Conservation (phyloP, 176 grass and related monocot genomes). For the Dendrocalamus sinicus region DNA sequence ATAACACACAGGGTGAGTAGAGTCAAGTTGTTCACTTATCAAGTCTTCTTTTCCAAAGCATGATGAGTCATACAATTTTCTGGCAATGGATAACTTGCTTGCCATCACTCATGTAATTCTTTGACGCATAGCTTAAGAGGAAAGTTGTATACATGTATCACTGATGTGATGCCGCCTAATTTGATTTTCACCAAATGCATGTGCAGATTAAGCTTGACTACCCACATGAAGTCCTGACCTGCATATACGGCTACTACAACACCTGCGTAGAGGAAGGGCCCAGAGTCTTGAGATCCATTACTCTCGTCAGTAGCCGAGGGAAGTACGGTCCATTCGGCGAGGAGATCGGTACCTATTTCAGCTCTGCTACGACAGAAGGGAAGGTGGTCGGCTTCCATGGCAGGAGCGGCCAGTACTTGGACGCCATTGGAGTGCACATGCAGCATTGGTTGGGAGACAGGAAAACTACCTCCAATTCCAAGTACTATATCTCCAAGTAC, state of each 20-base stretch:
- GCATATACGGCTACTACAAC: conserved; percentile 81
- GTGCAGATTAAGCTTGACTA: conserved; percentile 87
- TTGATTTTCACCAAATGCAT: not conserved
- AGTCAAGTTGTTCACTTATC: not conserved
- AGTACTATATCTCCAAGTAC: conserved; percentile 65
- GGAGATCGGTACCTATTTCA: conserved; percentile 77
- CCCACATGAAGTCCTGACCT: conserved; percentile 80
- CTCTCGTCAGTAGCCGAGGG: conserved; percentile 69
- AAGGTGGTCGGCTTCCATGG: conserved; percentile 97
- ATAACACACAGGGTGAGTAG: conserved; percentile 68
- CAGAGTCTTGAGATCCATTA: conserved; percentile 63
- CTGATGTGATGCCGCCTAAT: not conserved
- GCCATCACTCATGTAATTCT: not conserved
- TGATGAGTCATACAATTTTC: not conserved
- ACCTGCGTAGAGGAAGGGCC: conserved; percentile 50
- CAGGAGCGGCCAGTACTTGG: conserved; percentile 69
- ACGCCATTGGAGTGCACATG: conserved; percentile 91
- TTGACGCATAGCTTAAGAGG: not conserved
- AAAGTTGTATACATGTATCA: not conserved
- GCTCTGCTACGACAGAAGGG: conserved; percentile 64
- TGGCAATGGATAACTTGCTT: not conserved
- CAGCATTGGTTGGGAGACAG: conserved; percentile 86
- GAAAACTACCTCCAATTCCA: conserved; percentile 40
- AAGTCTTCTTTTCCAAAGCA: not conserved
- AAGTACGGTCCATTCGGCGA: conserved; percentile 86